Percentiles rank a stretch among this genome's conserved stretches.
phyloP scores from a whole-genome alignment of 148 eudicot species.

The Limonium bicolor region DNA sequence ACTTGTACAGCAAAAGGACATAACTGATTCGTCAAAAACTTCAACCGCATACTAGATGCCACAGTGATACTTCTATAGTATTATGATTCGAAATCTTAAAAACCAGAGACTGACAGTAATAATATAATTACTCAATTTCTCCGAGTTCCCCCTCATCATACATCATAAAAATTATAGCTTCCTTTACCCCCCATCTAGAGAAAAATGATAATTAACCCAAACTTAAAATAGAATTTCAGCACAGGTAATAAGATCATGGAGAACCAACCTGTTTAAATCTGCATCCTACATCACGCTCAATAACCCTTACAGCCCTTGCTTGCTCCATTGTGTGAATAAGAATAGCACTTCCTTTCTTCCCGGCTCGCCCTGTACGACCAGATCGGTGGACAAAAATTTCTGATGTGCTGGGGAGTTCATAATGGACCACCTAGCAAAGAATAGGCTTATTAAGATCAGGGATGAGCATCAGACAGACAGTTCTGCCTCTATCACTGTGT shows the following conservation, averaged over 20 bases:
- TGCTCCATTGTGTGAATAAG: constrained; percentile 39
- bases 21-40: too few species aligned
- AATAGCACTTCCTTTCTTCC: constrained; percentile 86
- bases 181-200: too few species aligned
- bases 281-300: constrained; percentile 80
- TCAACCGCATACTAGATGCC: too few species aligned
- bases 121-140: background rate
- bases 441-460: background rate
- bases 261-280: constrained; percentile 41
- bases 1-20: background rate
- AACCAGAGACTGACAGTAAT: too few species aligned
- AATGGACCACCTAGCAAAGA: constrained; percentile 52
- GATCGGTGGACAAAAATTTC: constrained; percentile 89
- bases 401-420: constrained; percentile 66
- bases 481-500: too few species aligned
- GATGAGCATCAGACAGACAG: background rate
- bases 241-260: background rate
- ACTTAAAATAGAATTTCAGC: too few species aligned
- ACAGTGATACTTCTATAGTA: too few species aligned
- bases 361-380: constrained; percentile 97
- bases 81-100: too few species aligned
- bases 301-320: constrained; percentile 35
- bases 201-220: background rate
- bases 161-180: background rate
- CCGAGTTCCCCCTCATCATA: too few species aligned